Evolutionary conservation across 805 yeast species (phyloP).

Genomic region (Saturnispora besseyi): DNA sequence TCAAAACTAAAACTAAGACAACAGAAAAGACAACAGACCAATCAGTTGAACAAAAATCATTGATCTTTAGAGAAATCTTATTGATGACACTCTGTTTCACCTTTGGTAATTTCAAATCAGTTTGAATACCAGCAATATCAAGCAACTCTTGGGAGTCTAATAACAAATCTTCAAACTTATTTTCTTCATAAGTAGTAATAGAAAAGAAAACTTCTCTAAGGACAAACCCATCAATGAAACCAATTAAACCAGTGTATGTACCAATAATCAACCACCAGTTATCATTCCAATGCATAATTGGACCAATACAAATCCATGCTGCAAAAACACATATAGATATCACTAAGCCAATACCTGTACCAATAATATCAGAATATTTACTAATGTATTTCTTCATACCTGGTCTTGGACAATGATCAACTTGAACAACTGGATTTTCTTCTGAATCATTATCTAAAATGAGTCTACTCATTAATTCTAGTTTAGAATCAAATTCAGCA

Average conservation of each 20-base stretch:
- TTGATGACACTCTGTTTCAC: neutral
- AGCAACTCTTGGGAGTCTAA: constrained; percentile 28
- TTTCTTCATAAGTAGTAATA: constrained; percentile 16
- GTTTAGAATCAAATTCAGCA: constrained; percentile 22
- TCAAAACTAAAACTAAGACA: constrained; percentile 24
- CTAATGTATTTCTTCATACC: constrained; percentile 12
- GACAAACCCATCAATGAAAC: constrained; percentile 36
- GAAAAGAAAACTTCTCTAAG: constrained; percentile 31
- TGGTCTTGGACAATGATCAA: constrained; percentile 19
- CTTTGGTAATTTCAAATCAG: constrained; percentile 9
- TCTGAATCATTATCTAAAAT: neutral
- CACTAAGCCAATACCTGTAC: constrained; percentile 33
- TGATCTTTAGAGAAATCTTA: constrained; percentile 20
- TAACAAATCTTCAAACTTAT: constrained; percentile 22
- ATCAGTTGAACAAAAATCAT: constrained; percentile 25
- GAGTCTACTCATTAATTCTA: constrained; percentile 18
- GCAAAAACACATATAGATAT: constrained; percentile 28
- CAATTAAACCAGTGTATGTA: constrained; percentile 37
- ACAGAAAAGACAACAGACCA: constrained; percentile 27
- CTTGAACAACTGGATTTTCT: constrained; percentile 23
- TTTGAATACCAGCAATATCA: constrained; percentile 20
- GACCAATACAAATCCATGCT: constrained; percentile 32
- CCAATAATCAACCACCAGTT: constrained; percentile 41
- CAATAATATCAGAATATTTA: constrained; percentile 34
- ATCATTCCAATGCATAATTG: constrained; percentile 28